These are phyloP conservation scores for Trichocladium antarcticum DNA, from an alignment of 495 filamentous ascomycete species.

Conservation along the genomic window DNA sequence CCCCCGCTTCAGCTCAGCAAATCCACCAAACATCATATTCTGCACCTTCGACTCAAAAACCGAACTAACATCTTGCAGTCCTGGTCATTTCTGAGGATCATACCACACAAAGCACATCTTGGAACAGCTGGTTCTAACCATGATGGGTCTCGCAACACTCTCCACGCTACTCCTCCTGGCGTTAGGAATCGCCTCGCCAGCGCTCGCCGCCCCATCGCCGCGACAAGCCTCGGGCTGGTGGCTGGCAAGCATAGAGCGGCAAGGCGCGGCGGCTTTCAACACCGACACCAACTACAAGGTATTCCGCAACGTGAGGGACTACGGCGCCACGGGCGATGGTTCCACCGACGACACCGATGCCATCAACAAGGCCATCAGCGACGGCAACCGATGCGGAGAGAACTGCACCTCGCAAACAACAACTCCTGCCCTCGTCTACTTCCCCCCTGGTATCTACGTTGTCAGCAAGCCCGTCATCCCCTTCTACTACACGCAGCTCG, in stretches of 20 bases:
- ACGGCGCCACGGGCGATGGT: slow-evolving; percentile 51
- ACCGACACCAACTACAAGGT: slow-evolving; percentile 49
- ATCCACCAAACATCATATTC: neutral
- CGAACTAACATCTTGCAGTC: slow-evolving; percentile 5
- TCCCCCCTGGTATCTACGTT: slow-evolving; percentile 66
- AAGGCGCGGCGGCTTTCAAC: slow-evolving; percentile 58
- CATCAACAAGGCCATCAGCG: slow-evolving; percentile 76
- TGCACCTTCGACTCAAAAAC: slow-evolving; percentile 3
- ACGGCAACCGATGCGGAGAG: slow-evolving; percentile 63
- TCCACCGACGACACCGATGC: slow-evolving; percentile 73
- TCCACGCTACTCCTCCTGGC: slow-evolving; percentile 28
- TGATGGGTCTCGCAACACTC: slow-evolving; percentile 34
- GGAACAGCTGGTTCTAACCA: slow-evolving; percentile 34
- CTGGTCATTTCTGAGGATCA: neutral
- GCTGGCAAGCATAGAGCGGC: slow-evolving; percentile 59
- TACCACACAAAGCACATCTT: slow-evolving; percentile 11
- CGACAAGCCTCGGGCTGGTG: slow-evolving; percentile 48
- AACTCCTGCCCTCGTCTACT: slow-evolving; percentile 65
- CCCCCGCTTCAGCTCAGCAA: too few species aligned
- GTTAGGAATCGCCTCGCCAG: slow-evolving; percentile 26
- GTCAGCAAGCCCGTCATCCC: slow-evolving; percentile 58
- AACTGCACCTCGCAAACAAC: slow-evolving; percentile 75
- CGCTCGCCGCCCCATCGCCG: slow-evolving; percentile 23
- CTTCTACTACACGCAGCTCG: slow-evolving; percentile 71
- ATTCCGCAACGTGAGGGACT: slow-evolving; percentile 82